Base-by-base conservation (phyloP, 2,329 filamentous ascomycete species). In the Trichoderma citrinoviride region DNA sequence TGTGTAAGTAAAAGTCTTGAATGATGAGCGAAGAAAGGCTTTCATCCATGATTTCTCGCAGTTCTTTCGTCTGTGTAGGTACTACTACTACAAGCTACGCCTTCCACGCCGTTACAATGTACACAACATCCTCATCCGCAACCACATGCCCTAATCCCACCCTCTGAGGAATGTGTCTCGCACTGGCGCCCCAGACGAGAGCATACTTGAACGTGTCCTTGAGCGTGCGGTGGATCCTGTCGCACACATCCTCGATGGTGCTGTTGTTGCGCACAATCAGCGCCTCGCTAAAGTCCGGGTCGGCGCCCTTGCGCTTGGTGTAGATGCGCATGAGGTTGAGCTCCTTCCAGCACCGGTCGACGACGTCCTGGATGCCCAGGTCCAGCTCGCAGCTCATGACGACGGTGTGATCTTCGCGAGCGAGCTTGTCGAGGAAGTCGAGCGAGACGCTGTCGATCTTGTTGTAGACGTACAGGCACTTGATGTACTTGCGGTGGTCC, bases 181-280 rank as follows among this genome's bases (percentile, higher is more conserved):
- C 95, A 77, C 94, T 98, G 19, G 93, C 93, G 5, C 95, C 95
- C 96, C 96, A 99, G 0, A 99, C 95, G 70, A 98, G 80, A 3
- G 95, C 96, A 80, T 98, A 97, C 82, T 98, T 99, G 85, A 98
- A 99, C 5, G 93, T 97, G 68, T 99, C 96, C 85, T 98, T 99
- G 70, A 99, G 81, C 27, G 88, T 95, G 67, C 95, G 85, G 80
- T 99, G 95, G 70, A 99, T 91, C 72, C 92, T 88, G 77, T 99
- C 95, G 78, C 95, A 99, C 10, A 99, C 95, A 77, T 99, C 94
- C 79, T 98, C 95, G 73, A 99, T 93, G 14, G 89, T 92, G 74
- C 91, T 92, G 71, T 93, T 91, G 75, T 83, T 88, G 65, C 96
- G 85, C 70, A 99, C 95, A 74, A 99, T 99, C 72, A 99, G 79